phyloP scores from a whole-genome alignment of 345 rosid species.

The Eucalyptus cladocalyx region DNA sequence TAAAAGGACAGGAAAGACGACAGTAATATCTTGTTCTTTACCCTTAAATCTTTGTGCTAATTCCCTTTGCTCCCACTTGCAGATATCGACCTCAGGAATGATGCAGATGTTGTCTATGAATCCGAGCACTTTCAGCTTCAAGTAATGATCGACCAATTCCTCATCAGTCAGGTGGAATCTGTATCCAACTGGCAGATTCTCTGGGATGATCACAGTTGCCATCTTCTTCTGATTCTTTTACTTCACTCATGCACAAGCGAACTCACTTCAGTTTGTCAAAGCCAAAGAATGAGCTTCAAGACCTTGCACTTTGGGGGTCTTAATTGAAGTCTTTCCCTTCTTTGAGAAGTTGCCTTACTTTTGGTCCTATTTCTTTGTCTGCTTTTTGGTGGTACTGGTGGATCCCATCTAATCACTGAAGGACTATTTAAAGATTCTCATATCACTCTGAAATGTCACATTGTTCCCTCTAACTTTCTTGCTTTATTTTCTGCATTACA shows the following conservation, averaged over 20 bases:
- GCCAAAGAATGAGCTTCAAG: not conserved
- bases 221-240: not conserved
- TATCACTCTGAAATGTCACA: not conserved
- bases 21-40: not conserved
- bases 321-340: not conserved
- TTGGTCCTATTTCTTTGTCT: not conserved
- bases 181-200: not conserved
- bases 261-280: not conserved
- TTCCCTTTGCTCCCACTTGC: not conserved
- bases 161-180: not conserved
- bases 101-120: not conserved
- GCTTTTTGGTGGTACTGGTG: not conserved
- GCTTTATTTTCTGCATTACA: not conserved
- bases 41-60: not conserved
- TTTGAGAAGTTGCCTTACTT: not conserved
- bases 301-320: not conserved
- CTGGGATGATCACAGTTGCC: not conserved
- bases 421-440: not conserved
- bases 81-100: not conserved
- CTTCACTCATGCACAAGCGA: not conserved
- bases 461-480: not conserved
- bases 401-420: not conserved
- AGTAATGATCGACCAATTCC: not conserved
- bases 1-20: not conserved
- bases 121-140: not conserved